Conservation (phyloP, 1,284 basidiomycete genomes). For the Cutaneotrichosporon sp. region DNA sequence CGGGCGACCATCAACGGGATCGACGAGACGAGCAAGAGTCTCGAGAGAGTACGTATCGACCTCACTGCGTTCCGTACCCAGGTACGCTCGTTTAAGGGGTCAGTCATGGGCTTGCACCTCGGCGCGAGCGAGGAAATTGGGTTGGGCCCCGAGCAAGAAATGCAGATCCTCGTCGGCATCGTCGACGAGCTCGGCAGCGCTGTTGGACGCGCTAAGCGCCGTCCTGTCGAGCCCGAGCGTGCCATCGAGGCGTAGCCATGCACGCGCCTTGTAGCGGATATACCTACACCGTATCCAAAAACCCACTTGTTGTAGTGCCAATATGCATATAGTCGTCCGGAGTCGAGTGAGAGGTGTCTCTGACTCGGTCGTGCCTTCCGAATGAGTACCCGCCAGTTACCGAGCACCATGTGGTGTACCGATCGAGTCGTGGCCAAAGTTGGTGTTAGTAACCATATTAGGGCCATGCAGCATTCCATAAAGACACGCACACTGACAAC, state of each 20-base stretch:
- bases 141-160: conserved; percentile 34
- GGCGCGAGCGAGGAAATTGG: conserved; percentile 23
- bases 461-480: too few relatives aligned
- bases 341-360: too few relatives aligned
- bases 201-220: conserved; percentile 14
- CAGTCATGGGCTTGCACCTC: conserved; percentile 42
- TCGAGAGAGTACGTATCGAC: conserved; percentile 27
- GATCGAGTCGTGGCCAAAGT: too few relatives aligned
- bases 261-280: too few relatives aligned
- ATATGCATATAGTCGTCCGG: too few relatives aligned
- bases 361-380: too few relatives aligned
- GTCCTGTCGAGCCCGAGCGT: background rate
- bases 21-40: conserved; percentile 17
- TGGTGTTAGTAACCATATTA: too few relatives aligned
- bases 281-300: too few relatives aligned
- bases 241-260: background rate
- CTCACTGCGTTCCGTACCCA: conserved; percentile 37
- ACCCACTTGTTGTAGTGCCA: too few relatives aligned
- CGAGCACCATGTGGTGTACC: too few relatives aligned
- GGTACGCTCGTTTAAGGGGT: conserved; percentile 35
- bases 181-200: conserved; percentile 13
- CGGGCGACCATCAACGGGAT: conserved; percentile 28
- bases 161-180: conserved; percentile 20
- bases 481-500: too few relatives aligned
- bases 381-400: too few relatives aligned